A percentile compares a stretch with the other conserved stretches of the same genome.
phyloP scores from a whole-genome alignment of 1,284 basidiomycete genomes.

The Naganishia cerealis region DNA sequence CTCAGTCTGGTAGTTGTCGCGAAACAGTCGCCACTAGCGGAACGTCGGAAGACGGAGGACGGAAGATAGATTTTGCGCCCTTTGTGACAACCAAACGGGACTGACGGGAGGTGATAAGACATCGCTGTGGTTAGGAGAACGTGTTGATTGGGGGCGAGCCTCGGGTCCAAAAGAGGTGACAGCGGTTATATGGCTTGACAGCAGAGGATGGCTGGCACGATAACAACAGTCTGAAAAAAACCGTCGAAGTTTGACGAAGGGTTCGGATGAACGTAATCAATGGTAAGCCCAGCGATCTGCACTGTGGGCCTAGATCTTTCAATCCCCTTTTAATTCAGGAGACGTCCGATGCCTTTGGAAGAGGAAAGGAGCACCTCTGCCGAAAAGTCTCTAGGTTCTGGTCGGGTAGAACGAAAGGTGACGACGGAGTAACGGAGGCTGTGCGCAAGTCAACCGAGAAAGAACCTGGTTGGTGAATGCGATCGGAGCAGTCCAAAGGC shows the following conservation, averaged over 20 bases:
- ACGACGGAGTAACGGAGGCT: slow-evolving; percentile 1
- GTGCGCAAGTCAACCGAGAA: background rate
- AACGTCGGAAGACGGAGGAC: background rate
- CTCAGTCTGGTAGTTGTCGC: background rate
- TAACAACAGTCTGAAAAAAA: slow-evolving; percentile 4
- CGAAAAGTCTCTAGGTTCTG: background rate
- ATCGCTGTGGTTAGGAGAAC: background rate
- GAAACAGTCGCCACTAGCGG: background rate
- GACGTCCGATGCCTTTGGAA: slow-evolving; percentile 6
- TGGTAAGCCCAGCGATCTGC: background rate
- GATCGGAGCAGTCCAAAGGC: background rate
- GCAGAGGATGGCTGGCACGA: slow-evolving; percentile 14
- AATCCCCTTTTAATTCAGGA: slow-evolving; percentile 11
- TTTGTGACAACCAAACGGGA: slow-evolving; percentile 11
- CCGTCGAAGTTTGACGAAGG: slow-evolving; percentile 15
- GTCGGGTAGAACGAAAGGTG: background rate
- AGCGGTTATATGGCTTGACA: background rate
- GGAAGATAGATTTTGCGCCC: slow-evolving; percentile 9
- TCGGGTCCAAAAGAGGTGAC: background rate
- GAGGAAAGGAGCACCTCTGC: background rate
- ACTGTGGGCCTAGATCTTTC: background rate
- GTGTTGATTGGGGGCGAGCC: background rate
- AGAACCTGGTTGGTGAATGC: background rate
- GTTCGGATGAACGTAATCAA: slow-evolving; percentile 1
- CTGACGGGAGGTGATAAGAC: slow-evolving; percentile 12